phyloP scores from a whole-genome alignment of 352 stramenopile species.

The Phytophthora pinifolia region DNA sequence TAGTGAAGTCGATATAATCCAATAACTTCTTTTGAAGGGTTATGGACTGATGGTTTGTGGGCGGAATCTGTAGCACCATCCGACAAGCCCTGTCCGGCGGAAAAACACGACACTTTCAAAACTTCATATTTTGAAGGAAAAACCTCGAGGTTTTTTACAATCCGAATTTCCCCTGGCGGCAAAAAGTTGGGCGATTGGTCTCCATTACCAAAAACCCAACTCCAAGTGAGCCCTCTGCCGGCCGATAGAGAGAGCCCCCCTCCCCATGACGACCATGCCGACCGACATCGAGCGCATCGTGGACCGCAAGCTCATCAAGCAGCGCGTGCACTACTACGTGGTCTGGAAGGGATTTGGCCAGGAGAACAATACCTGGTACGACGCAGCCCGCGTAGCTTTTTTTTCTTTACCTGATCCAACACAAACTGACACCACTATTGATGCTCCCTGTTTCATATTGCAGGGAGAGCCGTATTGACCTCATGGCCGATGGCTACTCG shows the following conservation, averaged over 20 bases:
- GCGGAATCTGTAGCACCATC: too few species aligned
- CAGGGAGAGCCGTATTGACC: conserved; percentile 84
- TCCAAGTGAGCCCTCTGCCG: too few species aligned
- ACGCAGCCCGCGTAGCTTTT: neutral
- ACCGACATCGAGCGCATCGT: conserved; percentile 81
- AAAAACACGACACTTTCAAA: too few species aligned
- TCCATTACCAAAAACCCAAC: conserved; percentile 17
- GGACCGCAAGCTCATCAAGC: conserved; percentile 77
- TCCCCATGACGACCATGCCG: conserved; percentile 35
- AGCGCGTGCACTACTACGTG: conserved; percentile 83
- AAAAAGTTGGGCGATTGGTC: conserved; percentile 9
- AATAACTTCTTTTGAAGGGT: too few species aligned
- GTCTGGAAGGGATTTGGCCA: conserved; percentile 75
- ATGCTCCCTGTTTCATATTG: neutral
- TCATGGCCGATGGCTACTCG: conserved; percentile 76
- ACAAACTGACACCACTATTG: conserved; percentile 1
- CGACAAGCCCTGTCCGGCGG: too few species aligned
- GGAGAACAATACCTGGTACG: conserved; percentile 86
- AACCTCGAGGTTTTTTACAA: conserved; percentile 24
- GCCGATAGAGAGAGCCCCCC: neutral
- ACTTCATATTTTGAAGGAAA: neutral
- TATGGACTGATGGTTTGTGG: too few species aligned
- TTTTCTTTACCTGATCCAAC: neutral
- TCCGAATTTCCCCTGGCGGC: conserved; percentile 5
- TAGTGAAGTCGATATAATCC: too few species aligned